These are phyloP conservation scores for Hysterangium stoloniferum DNA, from an alignment of 768 basidiomycete species.

Conservation along the genomic window DNA sequence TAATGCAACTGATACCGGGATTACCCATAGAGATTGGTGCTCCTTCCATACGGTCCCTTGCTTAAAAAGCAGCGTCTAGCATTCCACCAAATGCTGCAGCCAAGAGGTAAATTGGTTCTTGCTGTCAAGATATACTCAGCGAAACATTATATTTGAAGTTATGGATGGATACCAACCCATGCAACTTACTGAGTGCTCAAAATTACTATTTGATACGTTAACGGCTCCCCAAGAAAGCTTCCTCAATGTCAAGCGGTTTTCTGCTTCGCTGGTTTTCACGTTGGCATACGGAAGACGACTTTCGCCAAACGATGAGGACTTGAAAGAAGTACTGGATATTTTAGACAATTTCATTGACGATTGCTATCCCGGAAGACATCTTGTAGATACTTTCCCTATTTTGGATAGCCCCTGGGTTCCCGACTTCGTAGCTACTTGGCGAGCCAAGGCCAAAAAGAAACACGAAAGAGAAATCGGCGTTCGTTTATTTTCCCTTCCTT, in stretches of 20 bases:
- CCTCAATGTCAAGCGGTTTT: conserved; percentile 13
- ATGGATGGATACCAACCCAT: conserved; percentile 16
- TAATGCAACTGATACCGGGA: too few relatives aligned
- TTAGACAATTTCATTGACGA: conserved; percentile 21
- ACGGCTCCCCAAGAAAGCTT: not conserved
- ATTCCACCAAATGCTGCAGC: conserved; percentile 15
- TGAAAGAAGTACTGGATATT: conserved; percentile 16
- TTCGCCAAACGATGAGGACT: conserved; percentile 19
- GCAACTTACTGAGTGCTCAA: conserved; percentile 14
- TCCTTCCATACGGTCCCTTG: conserved; percentile 14
- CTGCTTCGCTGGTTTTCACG: conserved; percentile 18
- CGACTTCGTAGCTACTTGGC: conserved; percentile 15
- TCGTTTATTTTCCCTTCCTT: not conserved
- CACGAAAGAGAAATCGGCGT: conserved; percentile 14
- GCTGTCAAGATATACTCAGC: not conserved
- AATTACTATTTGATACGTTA: conserved; percentile 13
- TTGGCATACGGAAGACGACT: conserved; percentile 20
- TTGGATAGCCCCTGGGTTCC: conserved; percentile 11
- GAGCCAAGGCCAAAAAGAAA: conserved; percentile 13
- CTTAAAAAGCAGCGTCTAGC: conserved; percentile 16
- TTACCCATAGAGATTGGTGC: conserved; percentile 13
- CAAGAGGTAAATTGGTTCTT: conserved; percentile 6
- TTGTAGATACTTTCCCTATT: conserved; percentile 13
- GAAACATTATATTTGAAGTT: conserved; percentile 13
- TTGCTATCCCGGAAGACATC: conserved; percentile 16